These are phyloP conservation scores for Aspergillus hortae DNA, from an alignment of 2,329 filamentous ascomycete species.

Conservation along the genomic window DNA sequence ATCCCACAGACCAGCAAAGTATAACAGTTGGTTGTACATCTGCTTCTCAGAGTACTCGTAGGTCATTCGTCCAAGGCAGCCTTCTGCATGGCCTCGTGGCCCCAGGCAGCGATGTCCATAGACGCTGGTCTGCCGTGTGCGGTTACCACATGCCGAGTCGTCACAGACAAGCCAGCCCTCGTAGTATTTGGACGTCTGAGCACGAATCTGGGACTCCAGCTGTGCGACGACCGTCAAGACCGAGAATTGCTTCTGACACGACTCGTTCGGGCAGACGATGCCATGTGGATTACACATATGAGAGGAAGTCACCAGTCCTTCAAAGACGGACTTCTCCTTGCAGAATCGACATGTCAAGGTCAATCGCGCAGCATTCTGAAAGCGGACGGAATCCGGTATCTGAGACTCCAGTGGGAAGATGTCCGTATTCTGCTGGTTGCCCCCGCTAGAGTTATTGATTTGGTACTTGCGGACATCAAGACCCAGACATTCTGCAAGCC, in stretches of 20 bases:
- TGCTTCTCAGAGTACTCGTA: constrained; percentile 86
- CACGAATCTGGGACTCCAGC: constrained; percentile 77
- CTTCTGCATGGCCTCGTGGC: constrained; percentile 75
- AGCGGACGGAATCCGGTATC: constrained; percentile 86
- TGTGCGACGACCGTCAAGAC: constrained; percentile 79
- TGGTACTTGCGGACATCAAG: constrained; percentile 87
- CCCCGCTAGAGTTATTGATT: constrained; percentile 57
- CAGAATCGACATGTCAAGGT: constrained; percentile 77
- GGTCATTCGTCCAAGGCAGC: constrained; percentile 81
- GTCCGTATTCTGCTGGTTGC: constrained; percentile 57
- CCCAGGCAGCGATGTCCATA: constrained; percentile 89
- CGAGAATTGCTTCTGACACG: constrained; percentile 63
- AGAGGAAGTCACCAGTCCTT: constrained; percentile 63
- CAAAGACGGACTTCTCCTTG: constrained; percentile 68
- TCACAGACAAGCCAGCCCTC: constrained; percentile 89
- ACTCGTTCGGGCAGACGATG: constrained; percentile 62
- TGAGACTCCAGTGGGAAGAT: constrained; percentile 92
- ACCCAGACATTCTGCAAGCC: constrained; percentile 88
- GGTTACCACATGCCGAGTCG: constrained; percentile 78
- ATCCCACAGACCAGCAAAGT: constrained; percentile 81
- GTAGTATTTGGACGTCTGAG: constrained; percentile 79
- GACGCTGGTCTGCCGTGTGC: constrained; percentile 88
- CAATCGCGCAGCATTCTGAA: constrained; percentile 74
- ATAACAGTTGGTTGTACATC: constrained; percentile 92
- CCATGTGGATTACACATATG: constrained; percentile 68